Conservation (phyloP, 2,329 filamentous ascomycete species). For the Fusarium xylarioides region DNA sequence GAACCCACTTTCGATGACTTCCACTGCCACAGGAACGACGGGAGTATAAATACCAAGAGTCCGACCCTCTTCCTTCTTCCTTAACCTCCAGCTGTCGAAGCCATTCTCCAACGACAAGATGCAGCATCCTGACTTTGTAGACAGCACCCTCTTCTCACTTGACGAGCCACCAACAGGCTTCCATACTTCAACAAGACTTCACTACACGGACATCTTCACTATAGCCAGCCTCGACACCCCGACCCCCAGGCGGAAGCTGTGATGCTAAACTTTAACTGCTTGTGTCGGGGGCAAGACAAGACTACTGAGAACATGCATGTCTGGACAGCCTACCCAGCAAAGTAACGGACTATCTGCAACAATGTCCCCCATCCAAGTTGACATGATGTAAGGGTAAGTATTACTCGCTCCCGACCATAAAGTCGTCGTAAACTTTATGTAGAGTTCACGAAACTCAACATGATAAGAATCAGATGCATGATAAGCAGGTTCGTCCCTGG, state of each 20-base stretch:
- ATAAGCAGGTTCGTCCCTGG: fast-evolving
- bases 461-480: background rate
- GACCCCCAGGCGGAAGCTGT: too few relatives aligned
- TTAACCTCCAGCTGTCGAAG: fast-evolving
- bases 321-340: background rate
- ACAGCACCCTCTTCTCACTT: too few relatives aligned
- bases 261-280: background rate
- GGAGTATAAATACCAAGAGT: background rate
- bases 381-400: background rate
- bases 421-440: background rate
- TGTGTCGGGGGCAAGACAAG: too few relatives aligned
- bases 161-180: fast-evolving
- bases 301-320: background rate
- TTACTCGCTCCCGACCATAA: background rate
- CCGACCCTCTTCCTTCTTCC: too few relatives aligned
- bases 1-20: background rate
- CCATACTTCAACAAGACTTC: background rate
- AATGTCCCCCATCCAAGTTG: background rate
- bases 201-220: background rate
- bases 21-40: background rate
- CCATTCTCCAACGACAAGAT: fast-evolving
- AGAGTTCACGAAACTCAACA: background rate
- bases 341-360: too few relatives aligned
- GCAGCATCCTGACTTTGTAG: background rate
- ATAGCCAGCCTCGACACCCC: fast-evolving